Evolutionary conservation across 371 early-diverging fungal genomes (phyloP), one percentile per base, ranked within the genome.

Genomic region (Syncephalastrum monosporum): DNA sequence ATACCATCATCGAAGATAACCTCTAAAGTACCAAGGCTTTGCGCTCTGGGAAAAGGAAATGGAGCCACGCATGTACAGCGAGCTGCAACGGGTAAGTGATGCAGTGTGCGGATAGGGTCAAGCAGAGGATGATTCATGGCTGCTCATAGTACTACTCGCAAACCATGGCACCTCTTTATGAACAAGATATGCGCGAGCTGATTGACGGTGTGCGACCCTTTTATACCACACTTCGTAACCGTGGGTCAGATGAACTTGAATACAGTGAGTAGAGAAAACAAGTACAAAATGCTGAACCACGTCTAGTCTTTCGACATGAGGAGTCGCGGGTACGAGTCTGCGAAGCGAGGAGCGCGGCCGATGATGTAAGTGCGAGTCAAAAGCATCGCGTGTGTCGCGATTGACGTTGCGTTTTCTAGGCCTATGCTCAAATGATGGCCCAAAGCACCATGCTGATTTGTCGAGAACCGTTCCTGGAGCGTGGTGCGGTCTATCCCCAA

Each of bases 41-140:
- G 81, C 91, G 42, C 64, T 86, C n/a, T 98, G 97, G 96, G 81
- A 95, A 53, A 90, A 91, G 56, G 94, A 93, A 55, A 84, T 93
- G 74, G 96, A 96, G 59, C 83, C 93, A 6, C 72, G 93, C 25
- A 83, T 90, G 56, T 92, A 94, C 68, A 83, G 82, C 53, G 96
- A 96, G 55, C 68, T 97, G 5, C 94, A 91, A 56, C 83, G 88
- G 76, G 91, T 90, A 73, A 57, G 61, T 45, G 50, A 3, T 15
- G 7, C 7, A 29, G 4, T 27, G 16, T 46, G 17, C 16, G 6
- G 21, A 7, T 16, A 41, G 14, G 3, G 3, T 38, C n/a, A 49
- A 5, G 10, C 15, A 1, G 14, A 14, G n/a, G 1, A 19, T 19
- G 19, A 25, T 38, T 50, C 29, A 19, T 41, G 48, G 17, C 54